These are phyloP conservation scores for Globisporangium canariense DNA, from an alignment of 352 stramenopile species.

Conservation along the genomic window DNA sequence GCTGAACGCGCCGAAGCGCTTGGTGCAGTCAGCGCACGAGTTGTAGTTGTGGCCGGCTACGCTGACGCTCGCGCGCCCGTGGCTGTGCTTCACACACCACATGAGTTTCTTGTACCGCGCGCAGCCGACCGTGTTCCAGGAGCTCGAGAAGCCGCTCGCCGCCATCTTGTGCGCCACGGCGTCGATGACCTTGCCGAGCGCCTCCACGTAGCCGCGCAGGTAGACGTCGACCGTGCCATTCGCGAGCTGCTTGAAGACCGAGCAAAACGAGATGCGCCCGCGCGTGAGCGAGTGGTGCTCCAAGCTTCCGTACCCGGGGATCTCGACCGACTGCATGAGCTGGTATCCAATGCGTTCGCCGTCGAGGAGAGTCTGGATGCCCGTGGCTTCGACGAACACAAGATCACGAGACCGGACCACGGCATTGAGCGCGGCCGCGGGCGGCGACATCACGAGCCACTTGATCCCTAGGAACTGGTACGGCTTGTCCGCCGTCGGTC, in stretches of 20 bases:
- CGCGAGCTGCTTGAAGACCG: slow-evolving; percentile 13
- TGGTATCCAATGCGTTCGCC: slow-evolving; percentile 31
- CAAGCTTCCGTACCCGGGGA: slow-evolving; percentile 12
- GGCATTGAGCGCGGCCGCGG: slow-evolving; percentile 13
- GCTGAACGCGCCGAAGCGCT: slow-evolving; percentile 29
- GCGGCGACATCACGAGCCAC: slow-evolving; percentile 26
- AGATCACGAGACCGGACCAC: slow-evolving; percentile 28
- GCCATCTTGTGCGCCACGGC: slow-evolving; percentile 34
- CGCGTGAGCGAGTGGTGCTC: slow-evolving; percentile 1
- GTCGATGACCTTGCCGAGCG: slow-evolving; percentile 11
- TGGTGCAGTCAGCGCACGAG: slow-evolving; percentile 16
- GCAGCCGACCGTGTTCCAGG: slow-evolving; percentile 44
- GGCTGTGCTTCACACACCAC: slow-evolving; percentile 21
- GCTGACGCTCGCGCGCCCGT: not conserved
- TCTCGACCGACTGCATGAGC: slow-evolving; percentile 30
- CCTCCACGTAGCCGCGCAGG: slow-evolving; percentile 14
- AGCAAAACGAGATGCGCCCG: slow-evolving; percentile 6
- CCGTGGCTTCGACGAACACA: slow-evolving; percentile 33
- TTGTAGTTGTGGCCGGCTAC: no score
- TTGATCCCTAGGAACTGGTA: slow-evolving; percentile 34
- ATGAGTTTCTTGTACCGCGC: slow-evolving; percentile 45
- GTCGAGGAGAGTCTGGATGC: slow-evolving; percentile 23
- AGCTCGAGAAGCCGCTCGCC: slow-evolving; percentile 40
- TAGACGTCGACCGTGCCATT: slow-evolving; percentile 17
- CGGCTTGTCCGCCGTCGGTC: slow-evolving; percentile 24